phyloP scores from a whole-genome alignment of 2,329 filamentous ascomycete genomes.

The Chrysoporthe cubensis region DNA sequence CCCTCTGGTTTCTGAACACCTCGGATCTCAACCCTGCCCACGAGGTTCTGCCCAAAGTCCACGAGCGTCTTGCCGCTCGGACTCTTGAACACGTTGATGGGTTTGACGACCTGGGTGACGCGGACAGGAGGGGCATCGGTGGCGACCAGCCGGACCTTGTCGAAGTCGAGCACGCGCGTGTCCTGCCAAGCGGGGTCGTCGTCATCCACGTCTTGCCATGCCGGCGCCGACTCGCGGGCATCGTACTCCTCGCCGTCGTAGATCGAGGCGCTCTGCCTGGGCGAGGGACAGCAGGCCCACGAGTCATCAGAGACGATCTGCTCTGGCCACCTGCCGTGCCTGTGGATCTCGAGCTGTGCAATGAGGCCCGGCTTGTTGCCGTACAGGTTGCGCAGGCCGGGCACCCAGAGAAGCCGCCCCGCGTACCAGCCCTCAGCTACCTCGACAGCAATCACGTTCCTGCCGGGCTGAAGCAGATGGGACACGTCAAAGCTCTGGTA shows the following conservation, averaged over 20 bases:
- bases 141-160: conserved; percentile 32
- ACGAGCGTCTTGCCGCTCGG: conserved; percentile 50
- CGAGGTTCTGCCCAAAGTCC: conserved; percentile 63
- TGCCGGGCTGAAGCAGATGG: conserved; percentile 36
- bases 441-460: conserved; percentile 49
- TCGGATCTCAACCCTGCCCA: conserved; percentile 51
- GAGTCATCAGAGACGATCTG: conserved; percentile 37
- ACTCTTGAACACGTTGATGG: conserved; percentile 18
- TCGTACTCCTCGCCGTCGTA: conserved; percentile 41
- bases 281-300: conserved; percentile 34
- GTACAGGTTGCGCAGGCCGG: conserved; percentile 36
- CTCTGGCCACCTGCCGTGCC: conserved; percentile 28
- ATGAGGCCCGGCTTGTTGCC: conserved; percentile 39
- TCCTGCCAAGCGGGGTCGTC: conserved; percentile 4
- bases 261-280: conserved; percentile 33
- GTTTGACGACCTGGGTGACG: conserved; percentile 33
- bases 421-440: conserved; percentile 58
- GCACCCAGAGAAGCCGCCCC: conserved; percentile 42
- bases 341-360: conserved; percentile 37
- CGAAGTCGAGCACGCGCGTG: conserved; percentile 28
- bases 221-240: conserved; percentile 33
- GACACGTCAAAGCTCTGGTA: conserved; percentile 51
- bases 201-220: conserved; percentile 23
- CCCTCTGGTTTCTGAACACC: conserved; percentile 42
- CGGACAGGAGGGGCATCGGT: conserved; percentile 41